Evolutionary conservation across 2,329 filamentous ascomycete genomes (phyloP).

Genomic region (Colletotrichum caudatum): DNA sequence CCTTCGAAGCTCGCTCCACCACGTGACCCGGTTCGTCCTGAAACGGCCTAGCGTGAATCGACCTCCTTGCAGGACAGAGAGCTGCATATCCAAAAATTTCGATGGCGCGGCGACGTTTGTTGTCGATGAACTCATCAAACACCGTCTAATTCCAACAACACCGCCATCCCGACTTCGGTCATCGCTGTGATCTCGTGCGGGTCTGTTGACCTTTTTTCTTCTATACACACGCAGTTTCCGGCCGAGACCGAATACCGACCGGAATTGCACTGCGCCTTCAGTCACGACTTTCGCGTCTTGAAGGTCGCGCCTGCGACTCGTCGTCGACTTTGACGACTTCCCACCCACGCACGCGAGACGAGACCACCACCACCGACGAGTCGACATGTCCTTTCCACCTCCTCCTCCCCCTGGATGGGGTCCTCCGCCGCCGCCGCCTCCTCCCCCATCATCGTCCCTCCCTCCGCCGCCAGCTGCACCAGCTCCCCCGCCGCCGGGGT

Average conservation of each 20-base stretch:
- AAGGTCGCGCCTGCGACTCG: constrained; percentile 41
- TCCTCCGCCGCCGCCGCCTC: constrained; percentile 59
- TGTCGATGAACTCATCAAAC: constrained; percentile 36
- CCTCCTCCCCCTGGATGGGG: constrained; percentile 71
- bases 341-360: constrained; percentile 32
- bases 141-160: constrained; percentile 31
- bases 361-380: constrained; percentile 26
- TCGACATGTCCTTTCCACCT: constrained; percentile 66
- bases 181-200: constrained; percentile 44
- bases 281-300: constrained; percentile 39
- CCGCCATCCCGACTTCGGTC: constrained; percentile 34
- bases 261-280: constrained; percentile 35
- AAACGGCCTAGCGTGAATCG: constrained; percentile 22
- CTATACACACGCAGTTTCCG: constrained; percentile 19
- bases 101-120: constrained; percentile 35
- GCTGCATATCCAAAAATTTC: constrained; percentile 41
- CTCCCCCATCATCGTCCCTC: constrained; percentile 68
- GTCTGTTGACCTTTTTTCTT: constrained; percentile 25
- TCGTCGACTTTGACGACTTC: constrained; percentile 39
- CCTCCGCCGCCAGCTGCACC: constrained; percentile 69
- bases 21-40: background rate
- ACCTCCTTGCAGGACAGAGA: constrained; percentile 13
- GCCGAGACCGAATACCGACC: constrained; percentile 26
- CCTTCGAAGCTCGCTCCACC: constrained; percentile 16
- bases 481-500: constrained; percentile 86